These are phyloP conservation scores for Phialemonium atrogriseum DNA, from an alignment of 2,329 filamentous ascomycete species.

Conservation along the genomic window DNA sequence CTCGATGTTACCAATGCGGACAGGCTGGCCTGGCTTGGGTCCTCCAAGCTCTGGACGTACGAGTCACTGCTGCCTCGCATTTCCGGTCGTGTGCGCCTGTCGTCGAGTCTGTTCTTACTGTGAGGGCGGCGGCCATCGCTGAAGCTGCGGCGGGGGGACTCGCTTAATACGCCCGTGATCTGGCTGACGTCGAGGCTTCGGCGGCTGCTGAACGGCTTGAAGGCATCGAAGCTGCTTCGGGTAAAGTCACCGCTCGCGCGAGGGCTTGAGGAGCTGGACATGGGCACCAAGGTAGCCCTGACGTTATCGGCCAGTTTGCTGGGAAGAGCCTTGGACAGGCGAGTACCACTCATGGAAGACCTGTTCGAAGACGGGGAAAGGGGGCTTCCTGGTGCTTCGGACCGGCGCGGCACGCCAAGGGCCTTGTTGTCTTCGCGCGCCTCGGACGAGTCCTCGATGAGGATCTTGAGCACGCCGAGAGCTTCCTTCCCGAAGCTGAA, in stretches of 20 bases:
- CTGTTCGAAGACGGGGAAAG: conserved; percentile 7
- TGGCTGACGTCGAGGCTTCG: conserved; percentile 45
- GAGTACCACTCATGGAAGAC: conserved; percentile 10
- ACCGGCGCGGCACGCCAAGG: not conserved
- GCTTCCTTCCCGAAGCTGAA: conserved; percentile 81
- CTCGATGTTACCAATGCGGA: conserved; percentile 63
- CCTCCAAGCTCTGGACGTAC: conserved; percentile 64
- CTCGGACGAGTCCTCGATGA: conserved; percentile 56
- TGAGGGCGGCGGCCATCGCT: conserved; percentile 48
- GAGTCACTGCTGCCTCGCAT: conserved; percentile 64
- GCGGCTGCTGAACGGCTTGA: conserved; percentile 35
- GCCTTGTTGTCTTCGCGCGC: conserved; percentile 7
- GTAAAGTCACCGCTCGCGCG: conserved; percentile 45
- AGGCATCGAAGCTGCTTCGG: conserved; percentile 45
- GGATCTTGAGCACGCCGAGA: conserved; percentile 64
- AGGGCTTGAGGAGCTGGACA: conserved; percentile 43
- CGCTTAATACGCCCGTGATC: conserved; percentile 24
- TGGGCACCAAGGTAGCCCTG: conserved; percentile 50
- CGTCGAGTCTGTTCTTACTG: conserved; percentile 38
- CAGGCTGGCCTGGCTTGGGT: conserved; percentile 49
- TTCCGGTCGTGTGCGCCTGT: conserved; percentile 36
- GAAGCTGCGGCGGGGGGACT: conserved; percentile 49
- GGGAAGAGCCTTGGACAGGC: conserved; percentile 24
- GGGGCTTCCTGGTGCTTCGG: not conserved
- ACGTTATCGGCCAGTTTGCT: conserved; percentile 46